Evolutionary conservation across 1,284 basidiomycete species (phyloP).

Genomic region (Ustilago tritici): DNA sequence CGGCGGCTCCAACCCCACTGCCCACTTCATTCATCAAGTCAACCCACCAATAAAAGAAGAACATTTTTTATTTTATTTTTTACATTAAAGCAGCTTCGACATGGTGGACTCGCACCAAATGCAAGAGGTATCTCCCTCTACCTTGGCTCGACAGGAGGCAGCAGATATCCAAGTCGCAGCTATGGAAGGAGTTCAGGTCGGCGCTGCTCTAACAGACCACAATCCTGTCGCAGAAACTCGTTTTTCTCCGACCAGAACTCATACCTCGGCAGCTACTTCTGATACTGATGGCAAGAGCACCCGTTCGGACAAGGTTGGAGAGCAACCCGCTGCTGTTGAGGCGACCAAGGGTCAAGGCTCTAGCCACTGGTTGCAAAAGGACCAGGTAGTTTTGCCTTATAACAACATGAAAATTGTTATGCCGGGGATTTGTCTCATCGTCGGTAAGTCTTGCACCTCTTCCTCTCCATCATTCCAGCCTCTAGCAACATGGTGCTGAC

Average conservation of each 20-base stretch:
- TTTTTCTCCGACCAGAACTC: background rate
- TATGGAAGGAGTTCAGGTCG: background rate
- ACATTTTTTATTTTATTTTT: too few species aligned
- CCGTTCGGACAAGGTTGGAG: background rate
- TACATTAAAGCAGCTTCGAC: background rate
- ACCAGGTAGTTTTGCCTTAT: slow-evolving; percentile 48
- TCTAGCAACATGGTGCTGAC: slow-evolving; percentile 55
- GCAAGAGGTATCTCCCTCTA: background rate
- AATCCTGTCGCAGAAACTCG: background rate
- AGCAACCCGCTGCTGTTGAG: background rate
- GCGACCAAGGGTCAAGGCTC: slow-evolving; percentile 1
- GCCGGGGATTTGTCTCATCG: slow-evolving; percentile 49
- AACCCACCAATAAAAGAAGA: too few species aligned
- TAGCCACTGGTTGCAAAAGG: slow-evolving; percentile 55
- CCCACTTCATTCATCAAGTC: too few species aligned
- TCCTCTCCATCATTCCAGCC: slow-evolving; percentile 44
- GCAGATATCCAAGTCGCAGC: background rate
- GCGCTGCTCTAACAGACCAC: background rate
- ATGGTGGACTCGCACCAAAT: background rate
- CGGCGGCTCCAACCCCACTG: too few species aligned
- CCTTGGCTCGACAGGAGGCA: background rate
- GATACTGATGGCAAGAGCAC: background rate
- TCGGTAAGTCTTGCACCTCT: slow-evolving; percentile 12
- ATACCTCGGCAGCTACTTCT: background rate
- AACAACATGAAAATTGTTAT: slow-evolving; percentile 64